Evolutionary conservation across 257 asterid genomes (phyloP), one percentile per base, ranked within the genome.

Genomic region (Thymus quinquecostatus): DNA sequence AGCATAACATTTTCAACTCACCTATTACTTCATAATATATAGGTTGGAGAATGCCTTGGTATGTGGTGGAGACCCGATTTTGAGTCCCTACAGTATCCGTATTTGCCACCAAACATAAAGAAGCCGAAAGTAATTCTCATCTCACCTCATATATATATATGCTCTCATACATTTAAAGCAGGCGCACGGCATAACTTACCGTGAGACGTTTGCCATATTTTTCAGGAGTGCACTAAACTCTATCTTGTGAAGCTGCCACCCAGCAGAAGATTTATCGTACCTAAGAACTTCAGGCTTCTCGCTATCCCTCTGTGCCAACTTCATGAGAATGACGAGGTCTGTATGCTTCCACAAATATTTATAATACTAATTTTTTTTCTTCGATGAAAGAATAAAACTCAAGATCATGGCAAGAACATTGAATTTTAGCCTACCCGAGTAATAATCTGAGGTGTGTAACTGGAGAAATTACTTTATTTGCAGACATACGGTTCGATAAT

Each of bases 31-130:
- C 2, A 43, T 43, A n/a, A 73, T 76, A 32, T 72, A 36, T 79
- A 94, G 98, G 85, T 91, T 2, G 90, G 90, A 76, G 97, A 86
- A 81, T 89, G 95, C 75, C 87, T 94, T 54, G 99, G 99, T 61
- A 80, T 86, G 78, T 94, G 98, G 97, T 89, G 99, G 99, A 87
- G 80, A 77, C 86, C 91, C 32, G 78, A 81, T 73, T 94, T 91
- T 60, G 96, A 89, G 74, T 51, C 95, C 14, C 55, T 83, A 66
- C 71, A 79, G 10, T 86, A 79, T 78, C 97, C 97, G 0, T 84
- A 82, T 80, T 69, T 84, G 77, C 95, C 98, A 51, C 89, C 88
- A 49, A 83, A 82, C 69, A 66, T 81, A 27, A 82, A 78, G 77
- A 72, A 73, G 66, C 96, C 99, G n/a, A 91, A 89, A 86, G 97